A percentile compares a stretch with the other conserved stretches of the same genome.
Conservation (phyloP, 2,329 filamentous ascomycete genomes). For the Phaeomoniella chlamydospora region DNA sequence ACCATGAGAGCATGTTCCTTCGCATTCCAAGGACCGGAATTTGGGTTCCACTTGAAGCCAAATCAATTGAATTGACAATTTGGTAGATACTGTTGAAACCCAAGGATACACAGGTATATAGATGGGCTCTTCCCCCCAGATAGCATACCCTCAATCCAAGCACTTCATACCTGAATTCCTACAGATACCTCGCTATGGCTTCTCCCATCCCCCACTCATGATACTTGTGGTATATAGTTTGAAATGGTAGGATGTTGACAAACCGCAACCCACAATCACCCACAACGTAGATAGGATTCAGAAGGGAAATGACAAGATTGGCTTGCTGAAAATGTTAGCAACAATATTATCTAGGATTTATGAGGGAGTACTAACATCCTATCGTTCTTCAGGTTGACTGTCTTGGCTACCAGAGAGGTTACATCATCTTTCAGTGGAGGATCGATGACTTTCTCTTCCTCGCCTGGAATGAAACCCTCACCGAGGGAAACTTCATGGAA, state of each 20-base stretch:
- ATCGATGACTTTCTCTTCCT: conserved; percentile 16
- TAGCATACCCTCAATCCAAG: too few relatives aligned
- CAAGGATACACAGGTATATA: too few relatives aligned
- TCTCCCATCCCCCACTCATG: conserved; percentile 28
- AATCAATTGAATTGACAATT: conserved; percentile 19
- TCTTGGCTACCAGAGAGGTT: conserved; percentile 18
- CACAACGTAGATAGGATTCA: background rate
- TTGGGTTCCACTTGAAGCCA: conserved; percentile 19
- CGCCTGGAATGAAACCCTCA: conserved; percentile 9
- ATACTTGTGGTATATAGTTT: conserved; percentile 31
- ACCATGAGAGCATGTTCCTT: conserved; percentile 19
- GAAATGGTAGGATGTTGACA: conserved; percentile 32
- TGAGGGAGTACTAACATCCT: conserved; percentile 9
- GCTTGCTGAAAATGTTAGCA: background rate
- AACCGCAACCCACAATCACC: conserved; percentile 2
- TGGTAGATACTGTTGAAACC: too few relatives aligned
- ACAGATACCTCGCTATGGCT: conserved; percentile 22
- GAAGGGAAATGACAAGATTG: background rate
- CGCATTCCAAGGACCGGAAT: conserved; percentile 22
- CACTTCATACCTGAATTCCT: too few relatives aligned
- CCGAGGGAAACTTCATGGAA: conserved; percentile 1
- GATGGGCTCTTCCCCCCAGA: too few relatives aligned
- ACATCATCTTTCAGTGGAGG: conserved; percentile 17
- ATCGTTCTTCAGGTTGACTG: conserved; percentile 18
- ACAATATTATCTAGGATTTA: background rate